Percentiles rank a stretch among this genome's conserved stretches.
These are phyloP conservation scores for Umbelopsis sp. DNA, from an alignment of 371 early-diverging fungal species.

Conservation along the genomic window DNA sequence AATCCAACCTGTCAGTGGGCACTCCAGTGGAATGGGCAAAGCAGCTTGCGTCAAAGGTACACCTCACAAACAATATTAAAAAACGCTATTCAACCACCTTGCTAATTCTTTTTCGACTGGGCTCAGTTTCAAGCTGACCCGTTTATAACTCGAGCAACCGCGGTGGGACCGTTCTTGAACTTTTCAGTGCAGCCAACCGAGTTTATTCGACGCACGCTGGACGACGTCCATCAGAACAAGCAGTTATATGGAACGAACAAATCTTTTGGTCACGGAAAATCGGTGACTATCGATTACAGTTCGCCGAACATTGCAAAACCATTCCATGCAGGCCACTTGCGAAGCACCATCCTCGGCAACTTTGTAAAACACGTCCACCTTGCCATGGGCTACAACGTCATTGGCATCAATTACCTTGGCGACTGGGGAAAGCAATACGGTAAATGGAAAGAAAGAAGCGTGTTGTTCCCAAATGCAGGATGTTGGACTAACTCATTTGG, in stretches of 20 bases:
- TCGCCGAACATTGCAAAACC: constrained; percentile 99
- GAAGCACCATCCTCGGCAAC: constrained; percentile 98
- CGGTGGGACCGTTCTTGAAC: constrained; percentile 74
- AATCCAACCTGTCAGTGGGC: constrained; percentile 41
- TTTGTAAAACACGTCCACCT: constrained; percentile 87
- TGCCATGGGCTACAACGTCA: constrained; percentile 87
- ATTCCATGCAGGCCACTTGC: constrained; percentile 99
- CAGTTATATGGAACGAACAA: constrained; percentile 36
- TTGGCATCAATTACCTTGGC: constrained; percentile 98
- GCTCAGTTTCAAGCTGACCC: constrained; percentile 31
- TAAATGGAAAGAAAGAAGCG: constrained; percentile 24
- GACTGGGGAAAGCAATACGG: constrained; percentile 99
- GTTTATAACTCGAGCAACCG: constrained; percentile 51
- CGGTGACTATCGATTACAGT: constrained; percentile 91
- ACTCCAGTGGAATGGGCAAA: constrained; percentile 58
- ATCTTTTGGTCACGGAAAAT: constrained; percentile 24
- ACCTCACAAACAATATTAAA: background rate
- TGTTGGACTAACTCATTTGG: constrained; percentile 10
- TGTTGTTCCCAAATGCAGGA: background rate
- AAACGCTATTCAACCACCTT: background rate
- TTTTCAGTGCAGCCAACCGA: constrained; percentile 64
- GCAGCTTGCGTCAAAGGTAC: constrained; percentile 52
- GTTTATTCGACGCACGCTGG: constrained; percentile 57
- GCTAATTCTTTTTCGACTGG: background rate
- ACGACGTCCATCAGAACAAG: constrained; percentile 41